A percentile compares a stretch with the other conserved stretches of the same genome.
Conservation (phyloP, 371 early-diverging fungal species). For the Mortierella sp. region DNA sequence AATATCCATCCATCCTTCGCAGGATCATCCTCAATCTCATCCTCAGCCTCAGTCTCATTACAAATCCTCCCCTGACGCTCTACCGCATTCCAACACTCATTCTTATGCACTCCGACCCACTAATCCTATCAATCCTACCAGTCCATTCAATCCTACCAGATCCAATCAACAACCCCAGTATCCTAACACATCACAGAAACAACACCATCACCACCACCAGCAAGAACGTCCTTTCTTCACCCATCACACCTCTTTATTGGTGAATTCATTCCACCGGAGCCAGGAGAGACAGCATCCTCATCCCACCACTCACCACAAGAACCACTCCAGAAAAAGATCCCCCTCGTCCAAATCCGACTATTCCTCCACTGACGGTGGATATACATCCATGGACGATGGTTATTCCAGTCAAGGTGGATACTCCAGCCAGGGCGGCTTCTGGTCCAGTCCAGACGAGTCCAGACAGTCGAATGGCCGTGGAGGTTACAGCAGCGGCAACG, state of each 20-base stretch:
- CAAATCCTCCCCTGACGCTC: background rate
- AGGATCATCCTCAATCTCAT: background rate
- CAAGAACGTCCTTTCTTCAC: background rate
- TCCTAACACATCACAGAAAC: no score
- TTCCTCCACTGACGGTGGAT: slow-evolving; percentile 15
- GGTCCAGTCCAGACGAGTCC: slow-evolving; percentile 36
- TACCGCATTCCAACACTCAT: background rate
- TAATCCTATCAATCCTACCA: background rate
- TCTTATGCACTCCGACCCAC: background rate
- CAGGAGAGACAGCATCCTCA: background rate
- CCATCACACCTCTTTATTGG: background rate
- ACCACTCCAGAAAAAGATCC: background rate
- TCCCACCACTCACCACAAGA: background rate
- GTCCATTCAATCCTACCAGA: background rate
- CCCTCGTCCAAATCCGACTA: background rate
- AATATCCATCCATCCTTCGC: background rate
- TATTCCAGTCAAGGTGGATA: slow-evolving; percentile 51
- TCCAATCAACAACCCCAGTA: no score
- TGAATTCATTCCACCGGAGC: slow-evolving; percentile 1
- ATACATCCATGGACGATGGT: slow-evolving; percentile 48
- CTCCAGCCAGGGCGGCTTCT: slow-evolving; percentile 42
- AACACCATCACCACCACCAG: no score
- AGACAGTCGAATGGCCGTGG: background rate
- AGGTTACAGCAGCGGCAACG: slow-evolving; percentile 33
- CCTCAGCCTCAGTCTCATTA: background rate